phyloP scores from a whole-genome alignment of 305 asterid genomes.

The Solanum hybrid region DNA sequence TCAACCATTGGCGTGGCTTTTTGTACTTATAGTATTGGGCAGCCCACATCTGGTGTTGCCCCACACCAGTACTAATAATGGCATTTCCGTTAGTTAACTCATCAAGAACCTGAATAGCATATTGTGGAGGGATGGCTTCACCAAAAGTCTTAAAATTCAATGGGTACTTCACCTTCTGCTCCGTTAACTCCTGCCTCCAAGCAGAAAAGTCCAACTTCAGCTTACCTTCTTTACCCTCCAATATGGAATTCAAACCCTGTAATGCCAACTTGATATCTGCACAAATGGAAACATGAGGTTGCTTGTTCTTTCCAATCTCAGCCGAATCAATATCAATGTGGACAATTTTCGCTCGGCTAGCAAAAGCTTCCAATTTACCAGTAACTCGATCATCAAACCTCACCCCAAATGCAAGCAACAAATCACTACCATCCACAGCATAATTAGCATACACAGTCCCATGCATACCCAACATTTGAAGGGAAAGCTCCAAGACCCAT shows the following conservation, averaged over 20 bases:
- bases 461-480: constrained; percentile 44
- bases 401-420: constrained; percentile 45
- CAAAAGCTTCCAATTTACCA: constrained; percentile 42
- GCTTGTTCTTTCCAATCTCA: constrained; percentile 44
- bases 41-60: constrained; percentile 48
- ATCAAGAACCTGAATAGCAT: constrained; percentile 36
- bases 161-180: constrained; percentile 25
- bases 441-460: constrained; percentile 45
- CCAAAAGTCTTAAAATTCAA: constrained; percentile 21
- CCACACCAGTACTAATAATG: constrained; percentile 32
- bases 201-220: constrained; percentile 18
- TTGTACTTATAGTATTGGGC: constrained; percentile 33
- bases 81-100: constrained; percentile 37
- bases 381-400: constrained; percentile 45
- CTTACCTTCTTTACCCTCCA: constrained; percentile 9
- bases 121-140: constrained; percentile 40
- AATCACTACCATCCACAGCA: constrained; percentile 36
- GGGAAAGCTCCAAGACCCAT: constrained; percentile 35
- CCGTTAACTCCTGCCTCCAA: constrained; percentile 38
- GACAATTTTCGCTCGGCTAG: constrained; percentile 39
- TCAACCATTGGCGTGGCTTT: constrained; percentile 31
- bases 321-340: constrained; percentile 44
- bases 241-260: constrained; percentile 28
- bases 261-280: constrained; percentile 37
- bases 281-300: constrained; percentile 32